Conservation (phyloP, 169 alveolate species). For the Amoebophrya sp. region DNA sequence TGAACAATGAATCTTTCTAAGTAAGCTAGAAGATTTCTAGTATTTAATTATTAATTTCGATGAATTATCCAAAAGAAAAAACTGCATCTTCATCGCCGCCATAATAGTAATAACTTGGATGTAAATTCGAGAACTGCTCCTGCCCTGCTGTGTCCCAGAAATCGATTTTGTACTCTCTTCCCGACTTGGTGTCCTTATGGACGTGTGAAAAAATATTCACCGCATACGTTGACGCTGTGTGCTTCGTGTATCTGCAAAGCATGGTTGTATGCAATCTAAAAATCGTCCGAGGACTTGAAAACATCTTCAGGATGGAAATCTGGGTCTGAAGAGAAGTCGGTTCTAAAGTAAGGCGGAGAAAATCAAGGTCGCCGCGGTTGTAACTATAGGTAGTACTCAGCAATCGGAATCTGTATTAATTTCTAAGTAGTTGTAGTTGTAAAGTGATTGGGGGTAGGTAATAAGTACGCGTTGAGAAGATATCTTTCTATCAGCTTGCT, state of each 20-base stretch:
- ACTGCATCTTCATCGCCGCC: not conserved
- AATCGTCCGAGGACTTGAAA: no score
- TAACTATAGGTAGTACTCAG: no score
- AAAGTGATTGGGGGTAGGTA: no score
- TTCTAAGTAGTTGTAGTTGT: no score
- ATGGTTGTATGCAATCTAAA: no score
- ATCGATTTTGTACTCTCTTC: slow-evolving; percentile 62
- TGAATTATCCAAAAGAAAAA: not conserved
- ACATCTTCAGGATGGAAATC: no score
- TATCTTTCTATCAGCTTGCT: slow-evolving; percentile 75
- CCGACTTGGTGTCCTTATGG: slow-evolving; percentile 55
- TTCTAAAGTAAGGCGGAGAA: no score
- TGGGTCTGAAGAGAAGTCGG: no score
- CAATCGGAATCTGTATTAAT: no score
- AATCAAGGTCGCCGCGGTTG: no score
- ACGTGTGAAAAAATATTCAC: slow-evolving; percentile 44
- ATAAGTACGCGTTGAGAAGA: slow-evolving; percentile 67
- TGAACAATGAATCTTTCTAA: not conserved
- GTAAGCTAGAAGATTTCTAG: no score
- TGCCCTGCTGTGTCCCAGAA: slow-evolving; percentile 85
- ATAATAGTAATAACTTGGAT: slow-evolving; percentile 65
- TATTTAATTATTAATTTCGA: not conserved
- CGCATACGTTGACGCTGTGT: slow-evolving; percentile 69
- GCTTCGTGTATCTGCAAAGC: slow-evolving; percentile 61
- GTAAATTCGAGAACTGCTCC: slow-evolving; percentile 69